A percentile compares a stretch with the other conserved stretches of the same genome.
Conservation (phyloP, 129 eudicot species). For the Chrysanthemum makinoi region DNA sequence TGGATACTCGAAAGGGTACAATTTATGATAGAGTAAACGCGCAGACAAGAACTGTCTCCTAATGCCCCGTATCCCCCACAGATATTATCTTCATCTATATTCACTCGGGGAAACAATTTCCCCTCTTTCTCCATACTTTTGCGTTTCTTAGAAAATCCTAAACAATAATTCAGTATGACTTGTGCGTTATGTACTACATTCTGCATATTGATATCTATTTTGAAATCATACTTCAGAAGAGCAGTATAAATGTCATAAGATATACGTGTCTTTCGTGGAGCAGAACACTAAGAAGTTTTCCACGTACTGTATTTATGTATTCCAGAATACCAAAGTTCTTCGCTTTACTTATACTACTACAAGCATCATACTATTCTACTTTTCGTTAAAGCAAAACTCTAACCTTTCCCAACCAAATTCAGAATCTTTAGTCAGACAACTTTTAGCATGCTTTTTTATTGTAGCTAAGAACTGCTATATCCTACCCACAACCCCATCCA, state of each 20-base stretch:
- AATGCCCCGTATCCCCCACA: constrained; percentile 22
- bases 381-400: too few relatives aligned
- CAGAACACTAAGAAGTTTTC: too few relatives aligned
- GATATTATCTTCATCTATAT: constrained; percentile 19
- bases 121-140: neutral
- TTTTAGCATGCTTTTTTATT: too few relatives aligned
- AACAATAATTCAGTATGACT: neutral
- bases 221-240: neutral
- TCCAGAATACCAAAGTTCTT: neutral
- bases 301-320: too few relatives aligned
- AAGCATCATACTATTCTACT: too few relatives aligned
- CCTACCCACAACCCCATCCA: too few relatives aligned
- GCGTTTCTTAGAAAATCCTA: too few relatives aligned
- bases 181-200: neutral
- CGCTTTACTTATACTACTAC: neutral
- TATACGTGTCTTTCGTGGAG: neutral
- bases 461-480: too few relatives aligned
- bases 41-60: constrained; percentile 27
- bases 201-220: neutral
- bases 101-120: neutral
- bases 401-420: too few relatives aligned
- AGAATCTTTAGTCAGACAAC: too few relatives aligned
- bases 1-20: constrained; percentile 24
- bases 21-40: constrained; percentile 14
- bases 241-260: neutral